Base-by-base conservation (phyloP, 2,329 filamentous ascomycete species). In the Madurella mycetomatis region DNA sequence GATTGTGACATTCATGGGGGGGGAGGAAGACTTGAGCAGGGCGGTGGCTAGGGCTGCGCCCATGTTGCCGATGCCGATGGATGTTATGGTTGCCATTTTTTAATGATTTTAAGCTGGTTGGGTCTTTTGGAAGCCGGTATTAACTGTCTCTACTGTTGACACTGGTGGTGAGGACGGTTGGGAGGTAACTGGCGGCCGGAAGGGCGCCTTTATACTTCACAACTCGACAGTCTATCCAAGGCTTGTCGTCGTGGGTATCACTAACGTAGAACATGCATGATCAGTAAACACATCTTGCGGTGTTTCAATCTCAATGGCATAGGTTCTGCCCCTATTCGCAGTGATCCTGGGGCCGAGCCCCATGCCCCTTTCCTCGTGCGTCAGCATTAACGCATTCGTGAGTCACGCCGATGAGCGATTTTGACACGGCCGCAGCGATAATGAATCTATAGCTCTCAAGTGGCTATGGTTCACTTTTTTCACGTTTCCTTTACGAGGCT, bases 61-160 rank as follows among this genome's bases (percentile, higher is more conserved):
- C 57, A 66, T 63, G 56, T 63, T 64, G 54, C 64, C 64, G 45
- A 65, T 54, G 54, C 63, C 62, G 48, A 65, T 57, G 49, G 52
- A 57, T 16, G 59, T 57, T 41, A 65, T 18, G 48, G 53, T 17
- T 31, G 49, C 18, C 52, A 58, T 55, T 47, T 19, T 47, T 37
- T 4, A 12, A 5, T 37, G 34, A 15, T 37, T 37, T 37, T 37
- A 37, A 5, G 30, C n/a, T 15, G 37, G 32, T 31, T 45, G 41
- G 18, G n/a, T 2, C 9, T 39, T 25, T 47, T 31, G 30, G n/a
- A n/a, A n/a, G n/a, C n/a, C n/a, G n/a, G n/a, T n/a, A n/a, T n/a
- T n/a, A n/a, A n/a, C n/a, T n/a, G n/a, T n/a, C n/a, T n/a, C n/a
- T n/a, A n/a, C 15, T 46, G 48, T 13, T 31, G 16, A 18, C 31